Conservation (phyloP, 2,329 filamentous ascomycete species). For the Alternaria novae-zelandiae region DNA sequence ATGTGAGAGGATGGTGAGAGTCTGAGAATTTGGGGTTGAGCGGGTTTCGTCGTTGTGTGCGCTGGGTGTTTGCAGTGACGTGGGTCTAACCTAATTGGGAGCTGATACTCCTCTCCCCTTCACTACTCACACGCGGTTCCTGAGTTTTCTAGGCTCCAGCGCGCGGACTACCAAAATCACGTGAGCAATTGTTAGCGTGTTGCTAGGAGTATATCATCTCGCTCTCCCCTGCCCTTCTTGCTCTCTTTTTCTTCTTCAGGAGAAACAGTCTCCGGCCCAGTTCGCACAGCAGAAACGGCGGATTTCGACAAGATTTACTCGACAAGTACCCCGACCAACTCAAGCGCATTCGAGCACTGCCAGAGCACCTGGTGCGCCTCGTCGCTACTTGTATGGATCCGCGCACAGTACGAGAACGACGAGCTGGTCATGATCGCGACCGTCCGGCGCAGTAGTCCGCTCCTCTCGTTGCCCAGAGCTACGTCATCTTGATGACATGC, state of each 20-base stretch:
- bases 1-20: no score
- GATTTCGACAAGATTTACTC: neutral
- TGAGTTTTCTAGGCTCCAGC: neutral
- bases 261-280: neutral
- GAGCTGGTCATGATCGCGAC: neutral
- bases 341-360: neutral
- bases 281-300: neutral
- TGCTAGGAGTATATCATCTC: neutral
- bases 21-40: no score
- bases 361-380: neutral
- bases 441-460: neutral
- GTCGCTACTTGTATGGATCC: neutral
- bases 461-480: neutral
- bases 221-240: neutral
- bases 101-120: neutral
- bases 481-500: neutral
- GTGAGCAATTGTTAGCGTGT: neutral
- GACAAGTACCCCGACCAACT: neutral
- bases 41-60: no score
- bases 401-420: neutral
- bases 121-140: neutral
- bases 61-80: no score
- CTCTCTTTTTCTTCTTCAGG: neutral
- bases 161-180: neutral
- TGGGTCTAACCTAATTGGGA: neutral